Conservation (phyloP, 768 basidiomycete genomes). For the Boletus rubroflammeus region DNA sequence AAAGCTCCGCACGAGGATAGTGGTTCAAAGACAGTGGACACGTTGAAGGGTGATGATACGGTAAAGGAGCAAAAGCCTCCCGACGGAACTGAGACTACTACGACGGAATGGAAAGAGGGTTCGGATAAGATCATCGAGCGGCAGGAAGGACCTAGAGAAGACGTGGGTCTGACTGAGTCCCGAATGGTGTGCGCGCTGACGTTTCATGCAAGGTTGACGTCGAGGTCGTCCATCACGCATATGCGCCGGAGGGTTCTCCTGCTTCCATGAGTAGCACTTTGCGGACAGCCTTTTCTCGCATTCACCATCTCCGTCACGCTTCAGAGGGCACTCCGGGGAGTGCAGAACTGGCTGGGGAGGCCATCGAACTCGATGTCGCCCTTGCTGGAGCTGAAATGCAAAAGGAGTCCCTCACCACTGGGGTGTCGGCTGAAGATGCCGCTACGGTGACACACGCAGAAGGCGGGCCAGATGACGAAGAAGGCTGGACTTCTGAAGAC, state of each 20-base stretch:
- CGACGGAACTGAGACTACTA: conserved; percentile 37
- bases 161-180: conserved; percentile 43
- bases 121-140: conserved; percentile 63
- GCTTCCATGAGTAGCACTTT: neutral
- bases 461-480: conserved; percentile 43
- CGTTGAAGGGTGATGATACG: conserved; percentile 13
- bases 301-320: conserved; percentile 16
- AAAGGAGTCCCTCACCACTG: conserved; percentile 1
- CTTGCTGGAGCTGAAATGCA: conserved; percentile 13
- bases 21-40: conserved; percentile 8
- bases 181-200: conserved; percentile 14
- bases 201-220: conserved; percentile 53
- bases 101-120: conserved; percentile 69
- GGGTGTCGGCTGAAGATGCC: conserved; percentile 2
- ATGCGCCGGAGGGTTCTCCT: conserved; percentile 9
- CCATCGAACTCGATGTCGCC: conserved; percentile 15
- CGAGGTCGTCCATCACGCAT: conserved; percentile 51
- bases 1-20: conserved; percentile 7
- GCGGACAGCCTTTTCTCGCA: conserved; percentile 6
- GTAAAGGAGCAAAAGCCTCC: conserved; percentile 39
- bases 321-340: conserved; percentile 21
- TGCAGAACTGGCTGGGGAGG: conserved; percentile 21
- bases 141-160: conserved; percentile 54
- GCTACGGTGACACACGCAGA: conserved; percentile 2
- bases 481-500: conserved; percentile 62